phyloP scores from a whole-genome alignment of 306 rosid genomes.

The Cicer pinnatifidum region DNA sequence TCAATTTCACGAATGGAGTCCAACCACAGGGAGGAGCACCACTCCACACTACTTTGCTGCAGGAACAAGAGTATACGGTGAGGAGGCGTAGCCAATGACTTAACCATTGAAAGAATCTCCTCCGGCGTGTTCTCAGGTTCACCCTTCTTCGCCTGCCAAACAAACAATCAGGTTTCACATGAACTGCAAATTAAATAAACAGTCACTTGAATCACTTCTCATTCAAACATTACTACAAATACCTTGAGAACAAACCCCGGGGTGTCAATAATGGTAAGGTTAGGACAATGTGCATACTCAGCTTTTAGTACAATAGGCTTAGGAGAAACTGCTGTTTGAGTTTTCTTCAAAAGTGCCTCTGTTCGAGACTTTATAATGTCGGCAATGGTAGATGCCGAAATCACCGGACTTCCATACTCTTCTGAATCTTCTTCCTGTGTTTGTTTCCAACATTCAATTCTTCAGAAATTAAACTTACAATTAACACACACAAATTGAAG shows the following conservation, averaged over 20 bases:
- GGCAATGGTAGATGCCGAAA: constrained; percentile 78
- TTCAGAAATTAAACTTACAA: neutral
- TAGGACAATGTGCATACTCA: constrained; percentile 94
- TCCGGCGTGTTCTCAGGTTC: constrained; percentile 92
- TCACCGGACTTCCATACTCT: constrained; percentile 82
- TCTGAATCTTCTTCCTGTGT: constrained; percentile 95
- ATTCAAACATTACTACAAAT: neutral
- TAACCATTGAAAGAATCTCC: constrained; percentile 96
- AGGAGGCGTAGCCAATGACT: constrained; percentile 91
- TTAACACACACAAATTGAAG: neutral
- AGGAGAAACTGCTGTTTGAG: constrained; percentile 81
- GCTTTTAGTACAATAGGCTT: constrained; percentile 96
- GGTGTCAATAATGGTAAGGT: constrained; percentile 93
- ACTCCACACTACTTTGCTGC: constrained; percentile 97
- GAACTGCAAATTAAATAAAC: constrained; percentile 16
- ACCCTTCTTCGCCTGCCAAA: constrained; percentile 87
- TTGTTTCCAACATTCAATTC: constrained; percentile 31
- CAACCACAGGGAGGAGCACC: constrained; percentile 98
- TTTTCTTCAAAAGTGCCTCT: constrained; percentile 74
- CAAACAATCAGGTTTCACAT: neutral
- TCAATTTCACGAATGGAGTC: constrained; percentile 90
- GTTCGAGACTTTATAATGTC: constrained; percentile 86
- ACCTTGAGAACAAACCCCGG: constrained; percentile 99
- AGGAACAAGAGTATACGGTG: constrained; percentile 89
- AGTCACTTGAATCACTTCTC: neutral